Conservation (phyloP, 352 stramenopile species). For the Phytophthora cactorum region DNA sequence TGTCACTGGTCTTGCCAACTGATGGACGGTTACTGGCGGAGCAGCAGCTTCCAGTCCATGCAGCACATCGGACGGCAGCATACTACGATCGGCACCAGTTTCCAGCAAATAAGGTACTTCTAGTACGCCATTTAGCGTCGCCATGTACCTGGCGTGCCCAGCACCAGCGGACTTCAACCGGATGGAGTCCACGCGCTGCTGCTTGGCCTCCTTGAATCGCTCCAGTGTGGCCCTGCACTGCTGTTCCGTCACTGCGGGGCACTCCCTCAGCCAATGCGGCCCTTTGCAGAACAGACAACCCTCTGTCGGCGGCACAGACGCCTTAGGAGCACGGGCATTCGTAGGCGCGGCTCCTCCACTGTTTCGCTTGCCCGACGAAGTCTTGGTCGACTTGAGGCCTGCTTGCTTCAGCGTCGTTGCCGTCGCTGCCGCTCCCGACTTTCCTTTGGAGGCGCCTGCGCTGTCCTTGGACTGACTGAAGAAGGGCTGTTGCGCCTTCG, state of each 20-base stretch:
- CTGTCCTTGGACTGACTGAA: constrained; percentile 6
- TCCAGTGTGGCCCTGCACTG: neutral
- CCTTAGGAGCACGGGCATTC: no score
- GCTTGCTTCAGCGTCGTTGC: no score
- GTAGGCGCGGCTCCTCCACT: no score
- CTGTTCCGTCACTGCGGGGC: constrained; percentile 6
- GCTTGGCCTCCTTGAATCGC: constrained; percentile 4
- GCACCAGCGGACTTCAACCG: constrained; percentile 1
- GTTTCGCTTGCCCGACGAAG: no score
- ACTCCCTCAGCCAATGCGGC: constrained; percentile 1
- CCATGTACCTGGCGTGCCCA: neutral
- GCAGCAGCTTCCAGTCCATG: neutral
- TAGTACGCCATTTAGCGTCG: neutral
- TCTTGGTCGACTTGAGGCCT: no score
- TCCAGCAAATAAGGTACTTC: constrained; percentile 6
- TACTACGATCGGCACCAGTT: constrained; percentile 8
- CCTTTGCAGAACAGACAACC: constrained; percentile 16
- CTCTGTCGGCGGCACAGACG: constrained; percentile 2
- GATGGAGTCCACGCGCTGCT: constrained; percentile 1
- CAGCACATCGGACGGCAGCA: neutral
- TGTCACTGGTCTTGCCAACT: neutral
- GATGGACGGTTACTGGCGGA: neutral
- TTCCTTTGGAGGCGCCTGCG: no score
- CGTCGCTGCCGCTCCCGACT: no score
- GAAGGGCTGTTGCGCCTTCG: constrained; percentile 13